A percentile compares a stretch with the other conserved stretches of the same genome.
phyloP scores from a whole-genome alignment of 305 asterid species.

The Plantago lanceolata region DNA sequence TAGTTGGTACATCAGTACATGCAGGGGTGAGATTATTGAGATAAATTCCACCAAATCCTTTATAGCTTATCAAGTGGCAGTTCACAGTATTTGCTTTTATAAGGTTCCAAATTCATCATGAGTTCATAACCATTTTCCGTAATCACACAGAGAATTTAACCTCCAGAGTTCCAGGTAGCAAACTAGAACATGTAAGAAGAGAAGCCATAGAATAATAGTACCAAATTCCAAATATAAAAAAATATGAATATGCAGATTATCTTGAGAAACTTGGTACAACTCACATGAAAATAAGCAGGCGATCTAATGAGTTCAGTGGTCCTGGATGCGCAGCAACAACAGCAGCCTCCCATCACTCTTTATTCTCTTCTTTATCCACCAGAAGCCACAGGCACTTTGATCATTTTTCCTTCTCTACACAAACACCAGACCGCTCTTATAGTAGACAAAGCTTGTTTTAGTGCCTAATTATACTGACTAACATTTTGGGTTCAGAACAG shows the following conservation, averaged over 20 bases:
- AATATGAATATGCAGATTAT: slow-evolving; percentile 6
- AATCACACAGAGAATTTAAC: too few species aligned
- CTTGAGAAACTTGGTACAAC: slow-evolving; percentile 26
- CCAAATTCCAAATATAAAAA: slow-evolving; percentile 2
- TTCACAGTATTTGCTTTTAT: too few species aligned
- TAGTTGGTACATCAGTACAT: too few species aligned
- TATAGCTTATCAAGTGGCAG: too few species aligned
- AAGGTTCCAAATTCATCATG: too few species aligned
- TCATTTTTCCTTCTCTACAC: slow-evolving; percentile 48
- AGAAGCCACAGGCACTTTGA: slow-evolving; percentile 35
- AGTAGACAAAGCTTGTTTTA: slow-evolving; percentile 17
- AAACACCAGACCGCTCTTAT: slow-evolving; percentile 22
- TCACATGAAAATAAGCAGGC: slow-evolving; percentile 53
- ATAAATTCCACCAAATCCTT: too few species aligned
- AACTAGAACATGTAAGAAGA: not conserved
- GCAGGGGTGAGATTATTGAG: too few species aligned
- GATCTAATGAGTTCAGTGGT: slow-evolving; percentile 43
- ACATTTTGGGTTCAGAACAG: slow-evolving; percentile 1
- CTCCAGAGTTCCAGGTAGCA: not conserved
- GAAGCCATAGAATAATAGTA: slow-evolving; percentile 1
- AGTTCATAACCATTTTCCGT: not conserved
- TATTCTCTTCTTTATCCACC: slow-evolving; percentile 41
- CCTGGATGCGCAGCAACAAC: slow-evolving; percentile 78
- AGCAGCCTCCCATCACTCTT: slow-evolving; percentile 77
- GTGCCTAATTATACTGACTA: slow-evolving; percentile 7